These are phyloP conservation scores for Scutellaria baicalensis DNA, from an alignment of 257 asterid genomes.

Conservation along the genomic window DNA sequence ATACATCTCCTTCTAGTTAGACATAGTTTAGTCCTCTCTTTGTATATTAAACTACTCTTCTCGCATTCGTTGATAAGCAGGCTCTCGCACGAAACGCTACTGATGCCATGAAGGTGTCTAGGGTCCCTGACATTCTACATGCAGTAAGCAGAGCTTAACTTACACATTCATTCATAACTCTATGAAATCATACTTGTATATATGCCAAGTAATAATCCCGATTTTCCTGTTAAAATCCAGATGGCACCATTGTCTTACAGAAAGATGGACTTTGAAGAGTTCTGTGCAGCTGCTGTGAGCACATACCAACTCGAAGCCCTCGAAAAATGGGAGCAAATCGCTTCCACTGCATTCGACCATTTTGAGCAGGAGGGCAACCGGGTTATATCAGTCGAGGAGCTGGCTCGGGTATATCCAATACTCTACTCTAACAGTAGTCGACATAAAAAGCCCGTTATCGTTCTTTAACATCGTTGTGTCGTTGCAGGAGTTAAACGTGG, in stretches of 20 bases:
- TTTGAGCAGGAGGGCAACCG: conserved; percentile 86
- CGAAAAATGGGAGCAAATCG: conserved; percentile 78
- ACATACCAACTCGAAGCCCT: conserved; percentile 83
- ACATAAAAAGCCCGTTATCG: no score
- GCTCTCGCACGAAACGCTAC: conserved; percentile 76
- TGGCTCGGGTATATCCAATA: conserved; percentile 56
- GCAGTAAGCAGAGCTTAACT: conserved; percentile 39
- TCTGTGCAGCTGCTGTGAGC: conserved; percentile 86
- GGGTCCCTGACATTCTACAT: conserved; percentile 76
- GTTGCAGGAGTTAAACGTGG: conserved; percentile 59
- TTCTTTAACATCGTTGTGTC: no score
- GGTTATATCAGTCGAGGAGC: conserved; percentile 67
- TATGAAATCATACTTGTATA: no score
- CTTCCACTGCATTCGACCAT: conserved; percentile 59
- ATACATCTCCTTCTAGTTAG: no score
- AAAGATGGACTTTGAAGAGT: conserved; percentile 80
- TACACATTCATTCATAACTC: neutral
- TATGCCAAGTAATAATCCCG: no score
- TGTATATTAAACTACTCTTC: no score
- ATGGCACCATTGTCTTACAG: conserved; percentile 67
- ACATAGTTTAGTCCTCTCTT: no score
- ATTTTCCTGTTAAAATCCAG: conserved; percentile 18
- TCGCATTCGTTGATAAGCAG: conserved; percentile 33
- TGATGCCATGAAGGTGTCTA: conserved; percentile 86
- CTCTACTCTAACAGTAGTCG: no score